phyloP scores from a whole-genome alignment of 192 early-diverging fungal genomes.

The Pilaira anomala region DNA sequence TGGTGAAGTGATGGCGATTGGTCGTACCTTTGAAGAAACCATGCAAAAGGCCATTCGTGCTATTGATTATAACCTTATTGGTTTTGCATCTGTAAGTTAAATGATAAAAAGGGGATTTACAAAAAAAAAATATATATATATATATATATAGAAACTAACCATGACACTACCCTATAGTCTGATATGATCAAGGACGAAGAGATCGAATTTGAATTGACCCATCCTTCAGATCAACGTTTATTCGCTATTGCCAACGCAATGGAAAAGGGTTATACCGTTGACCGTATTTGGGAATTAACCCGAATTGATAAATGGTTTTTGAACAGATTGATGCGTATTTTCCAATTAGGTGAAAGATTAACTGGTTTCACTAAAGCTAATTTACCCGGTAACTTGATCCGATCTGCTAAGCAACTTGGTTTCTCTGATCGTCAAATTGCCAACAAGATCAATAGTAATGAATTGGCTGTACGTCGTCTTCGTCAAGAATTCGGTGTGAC shows the following conservation, averaged over 20 bases:
- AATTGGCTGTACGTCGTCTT: slow-evolving; percentile 84
- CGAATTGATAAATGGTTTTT: slow-evolving; percentile 98
- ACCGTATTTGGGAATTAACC: slow-evolving; percentile 87
- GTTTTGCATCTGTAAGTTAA: slow-evolving; percentile 62
- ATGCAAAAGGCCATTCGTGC: slow-evolving; percentile 95
- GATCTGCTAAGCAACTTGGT: slow-evolving; percentile 88
- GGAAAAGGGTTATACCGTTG: slow-evolving; percentile 89
- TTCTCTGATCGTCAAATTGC: slow-evolving; percentile 94
- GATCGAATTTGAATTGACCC: slow-evolving; percentile 82
- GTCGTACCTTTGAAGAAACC: slow-evolving; percentile 98
- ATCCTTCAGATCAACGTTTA: slow-evolving; percentile 91
- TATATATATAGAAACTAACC: background rate
- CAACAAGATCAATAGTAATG: slow-evolving; percentile 66
- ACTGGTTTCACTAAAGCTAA: slow-evolving; percentile 55
- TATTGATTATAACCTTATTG: slow-evolving; percentile 83
- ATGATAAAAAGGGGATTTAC: background rate
- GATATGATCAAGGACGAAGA: slow-evolving; percentile 62
- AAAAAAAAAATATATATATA: background rate
- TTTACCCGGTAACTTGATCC: slow-evolving; percentile 56
- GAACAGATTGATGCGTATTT: slow-evolving; percentile 88
- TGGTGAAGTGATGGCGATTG: slow-evolving; percentile 98
- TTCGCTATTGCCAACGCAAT: slow-evolving; percentile 97
- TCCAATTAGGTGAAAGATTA: slow-evolving; percentile 75
- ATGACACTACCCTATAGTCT: background rate
- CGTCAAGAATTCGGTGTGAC: slow-evolving; percentile 76